Conservation (phyloP, 768 basidiomycete genomes). For the Naematelia aurantialba region DNA sequence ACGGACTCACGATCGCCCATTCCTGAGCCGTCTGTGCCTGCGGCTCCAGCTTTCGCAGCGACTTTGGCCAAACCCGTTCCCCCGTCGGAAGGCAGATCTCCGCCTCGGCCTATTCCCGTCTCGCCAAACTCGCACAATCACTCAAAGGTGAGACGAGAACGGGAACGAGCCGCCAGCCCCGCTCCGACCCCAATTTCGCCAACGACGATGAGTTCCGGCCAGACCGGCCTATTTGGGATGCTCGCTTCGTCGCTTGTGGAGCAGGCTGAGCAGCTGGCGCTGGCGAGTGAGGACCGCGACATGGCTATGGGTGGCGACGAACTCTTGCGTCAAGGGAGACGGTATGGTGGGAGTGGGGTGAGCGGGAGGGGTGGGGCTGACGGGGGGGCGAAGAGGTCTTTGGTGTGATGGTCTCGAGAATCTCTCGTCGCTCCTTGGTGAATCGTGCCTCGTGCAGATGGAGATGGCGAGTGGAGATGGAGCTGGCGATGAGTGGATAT, state of each 20-base stretch:
- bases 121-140: background rate
- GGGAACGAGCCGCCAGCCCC: too few species aligned
- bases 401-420: background rate
- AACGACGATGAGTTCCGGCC: background rate
- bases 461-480: too few species aligned
- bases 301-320: conserved; percentile 1
- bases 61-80: background rate
- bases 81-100: background rate
- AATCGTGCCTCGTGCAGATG: too few species aligned
- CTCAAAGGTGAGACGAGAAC: background rate
- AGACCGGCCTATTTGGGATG: background rate
- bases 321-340: background rate
- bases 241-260: background rate
- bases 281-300: background rate
- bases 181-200: background rate
- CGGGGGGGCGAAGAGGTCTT: background rate
- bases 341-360: background rate
- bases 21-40: too few species aligned
- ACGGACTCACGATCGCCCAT: too few species aligned
- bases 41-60: background rate
- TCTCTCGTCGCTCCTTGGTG: too few species aligned
- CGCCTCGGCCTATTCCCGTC: background rate
- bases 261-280: background rate
- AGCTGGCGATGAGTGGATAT: too few species aligned
- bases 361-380: background rate